Evolutionary conservation across 805 yeast species (phyloP), one percentile per base, ranked within the genome.

Genomic region (Hanseniaspora osmophila): DNA sequence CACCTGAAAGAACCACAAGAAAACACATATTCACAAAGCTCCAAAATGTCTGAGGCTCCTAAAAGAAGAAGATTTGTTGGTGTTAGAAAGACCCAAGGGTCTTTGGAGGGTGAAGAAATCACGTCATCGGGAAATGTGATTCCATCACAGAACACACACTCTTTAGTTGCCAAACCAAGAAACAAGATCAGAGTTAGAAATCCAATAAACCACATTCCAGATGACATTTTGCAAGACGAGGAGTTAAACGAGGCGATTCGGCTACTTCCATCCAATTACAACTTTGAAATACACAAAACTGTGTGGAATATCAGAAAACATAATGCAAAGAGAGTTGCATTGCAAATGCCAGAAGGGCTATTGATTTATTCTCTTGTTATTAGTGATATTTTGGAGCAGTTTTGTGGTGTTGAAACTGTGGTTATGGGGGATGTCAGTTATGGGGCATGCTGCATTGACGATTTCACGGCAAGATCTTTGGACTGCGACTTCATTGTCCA

Each of bases 401-500:
- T 92, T 54, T 88, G 96, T 60, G 63, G 67, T 2, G 86, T 82
- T 44, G 95, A 88, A 57, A 84, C 88, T 0, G 69, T 92, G 1
- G 92, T 90, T 2, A 92, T 92, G 98, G 98, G 98, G 2, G 98
- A 92, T 61, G 98, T 92, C 0, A 85, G 96, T 0, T 92, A 92
- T 57, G 98, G 98, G 39, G 98, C 98, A 0, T 92, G 98, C 60
- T 92, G 98, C 64, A 87, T 92, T 41, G 98, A 92, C 60, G 98
- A 92, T 58, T 92, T 71, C 59, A 88, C 98, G 0, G 98, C 98
- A 1, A 70, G 88, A 51, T 78, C 97, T 0, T 63, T 92, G 27
- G 95, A 84, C 42, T 92, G 98, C 64, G 98, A 92, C 58, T 82
- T 88, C 56, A 78, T 92, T 48, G 86, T 90, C 12, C 98, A 92